Percentiles rank a stretch among this genome's conserved stretches.
Conservation (phyloP, 441 rosid species). For the Adansonia grandidieri region DNA sequence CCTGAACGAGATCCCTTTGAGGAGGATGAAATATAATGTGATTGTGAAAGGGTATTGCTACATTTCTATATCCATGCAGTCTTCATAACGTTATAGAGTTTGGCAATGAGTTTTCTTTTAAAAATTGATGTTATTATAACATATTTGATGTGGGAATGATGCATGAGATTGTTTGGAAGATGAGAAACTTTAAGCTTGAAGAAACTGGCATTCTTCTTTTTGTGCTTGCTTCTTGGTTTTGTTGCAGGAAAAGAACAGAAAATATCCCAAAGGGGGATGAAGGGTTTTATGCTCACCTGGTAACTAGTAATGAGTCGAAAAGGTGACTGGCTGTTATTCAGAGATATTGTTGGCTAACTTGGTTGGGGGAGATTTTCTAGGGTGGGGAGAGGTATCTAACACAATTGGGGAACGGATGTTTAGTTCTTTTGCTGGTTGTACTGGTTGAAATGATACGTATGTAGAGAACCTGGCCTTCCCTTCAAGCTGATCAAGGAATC, state of each 20-base stretch:
- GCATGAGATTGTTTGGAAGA: not conserved
- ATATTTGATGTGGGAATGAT: not conserved
- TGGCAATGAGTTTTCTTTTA: not conserved
- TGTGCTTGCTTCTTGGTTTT: not conserved
- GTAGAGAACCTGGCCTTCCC: too few species aligned
- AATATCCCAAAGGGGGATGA: not conserved
- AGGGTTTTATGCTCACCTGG: not conserved
- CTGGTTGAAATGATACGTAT: too few species aligned
- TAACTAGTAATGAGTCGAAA: too few species aligned
- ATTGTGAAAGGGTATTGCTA: constrained; percentile 12
- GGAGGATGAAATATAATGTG: constrained; percentile 62
- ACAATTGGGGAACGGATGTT: too few species aligned
- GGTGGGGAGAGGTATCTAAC: too few species aligned
- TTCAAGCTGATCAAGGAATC: too few species aligned
- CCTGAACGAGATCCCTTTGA: constrained; percentile 66
- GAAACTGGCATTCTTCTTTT: not conserved
- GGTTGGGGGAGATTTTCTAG: too few species aligned
- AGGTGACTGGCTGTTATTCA: too few species aligned
- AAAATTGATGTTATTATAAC: not conserved
- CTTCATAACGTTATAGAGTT: not conserved
- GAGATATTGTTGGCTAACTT: too few species aligned
- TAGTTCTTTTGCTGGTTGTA: too few species aligned
- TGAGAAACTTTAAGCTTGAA: not conserved
- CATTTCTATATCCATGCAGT: not conserved
- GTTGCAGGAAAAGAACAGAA: not conserved